Conservation (phyloP, 306 rosid species). For the Dryas alaskensis region DNA sequence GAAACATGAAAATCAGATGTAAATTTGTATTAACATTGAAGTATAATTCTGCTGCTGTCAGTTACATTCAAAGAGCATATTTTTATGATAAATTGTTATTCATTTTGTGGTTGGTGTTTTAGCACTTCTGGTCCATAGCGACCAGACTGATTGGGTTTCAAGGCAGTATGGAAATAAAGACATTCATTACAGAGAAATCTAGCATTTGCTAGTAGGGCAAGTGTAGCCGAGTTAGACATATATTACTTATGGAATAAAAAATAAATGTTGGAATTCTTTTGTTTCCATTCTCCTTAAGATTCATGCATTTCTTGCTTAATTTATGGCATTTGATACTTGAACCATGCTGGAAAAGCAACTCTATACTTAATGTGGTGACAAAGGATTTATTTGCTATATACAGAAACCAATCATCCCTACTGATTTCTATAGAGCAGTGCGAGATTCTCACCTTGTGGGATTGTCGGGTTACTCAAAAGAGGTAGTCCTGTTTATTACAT, state of each 20-base stretch:
- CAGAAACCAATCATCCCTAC: conserved; percentile 81
- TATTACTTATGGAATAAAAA: not conserved
- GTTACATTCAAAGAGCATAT: not conserved
- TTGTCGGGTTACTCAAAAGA: conserved; percentile 89
- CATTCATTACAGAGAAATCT: not conserved
- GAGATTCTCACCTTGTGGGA: conserved; percentile 83
- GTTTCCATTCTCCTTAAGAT: not conserved
- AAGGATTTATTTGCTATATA: not conserved
- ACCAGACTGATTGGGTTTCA: not conserved
- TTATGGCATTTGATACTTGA: not conserved
- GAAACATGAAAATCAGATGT: not conserved
- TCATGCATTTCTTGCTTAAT: not conserved
- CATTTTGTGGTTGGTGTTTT: not conserved
- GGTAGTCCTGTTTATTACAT: conserved; percentile 45
- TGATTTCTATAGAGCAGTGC: conserved; percentile 64
- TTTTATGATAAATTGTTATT: not conserved
- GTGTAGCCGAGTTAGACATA: not conserved
- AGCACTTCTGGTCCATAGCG: not conserved
- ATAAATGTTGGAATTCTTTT: not conserved
- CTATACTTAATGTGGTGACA: not conserved
- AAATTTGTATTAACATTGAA: not conserved
- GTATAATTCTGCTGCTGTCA: not conserved
- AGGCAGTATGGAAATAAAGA: not conserved
- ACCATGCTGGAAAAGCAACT: not conserved
- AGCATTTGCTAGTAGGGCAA: not conserved